phyloP scores from a whole-genome alignment of 1,284 basidiomycete species.

The Schizopora paradoxa region DNA sequence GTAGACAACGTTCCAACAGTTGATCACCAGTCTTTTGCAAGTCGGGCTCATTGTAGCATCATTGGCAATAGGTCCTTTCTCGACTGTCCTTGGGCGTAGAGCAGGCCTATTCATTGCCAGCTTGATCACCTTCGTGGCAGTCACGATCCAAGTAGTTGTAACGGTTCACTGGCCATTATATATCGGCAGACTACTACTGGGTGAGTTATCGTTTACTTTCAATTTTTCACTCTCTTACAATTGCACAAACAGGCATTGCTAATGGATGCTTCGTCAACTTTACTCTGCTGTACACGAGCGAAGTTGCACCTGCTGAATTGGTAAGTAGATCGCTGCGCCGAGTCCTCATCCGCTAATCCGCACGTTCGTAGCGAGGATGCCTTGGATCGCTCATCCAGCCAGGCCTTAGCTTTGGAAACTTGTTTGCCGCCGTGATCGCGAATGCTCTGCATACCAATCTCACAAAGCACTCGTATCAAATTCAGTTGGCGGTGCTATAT shows the following conservation, averaged over 20 bases:
- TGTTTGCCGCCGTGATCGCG: constrained; percentile 18
- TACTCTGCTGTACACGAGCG: constrained; percentile 19
- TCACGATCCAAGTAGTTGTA: constrained; percentile 19
- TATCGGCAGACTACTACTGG: constrained; percentile 18
- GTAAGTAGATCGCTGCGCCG: constrained; percentile 4
- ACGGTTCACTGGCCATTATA: constrained; percentile 19
- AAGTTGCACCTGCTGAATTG: constrained; percentile 13
- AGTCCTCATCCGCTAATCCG: neutral
- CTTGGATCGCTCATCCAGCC: constrained; percentile 18
- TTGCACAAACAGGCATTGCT: constrained; percentile 13
- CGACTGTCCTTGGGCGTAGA: constrained; percentile 14
- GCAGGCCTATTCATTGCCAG: constrained; percentile 15
- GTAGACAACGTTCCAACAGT: constrained; percentile 18
- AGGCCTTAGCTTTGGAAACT: constrained; percentile 14
- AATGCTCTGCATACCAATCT: constrained; percentile 19
- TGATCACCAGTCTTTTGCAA: constrained; percentile 20
- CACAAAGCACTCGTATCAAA: constrained; percentile 18
- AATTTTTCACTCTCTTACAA: neutral
- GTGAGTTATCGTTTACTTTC: too few relatives aligned
- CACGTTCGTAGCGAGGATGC: constrained; percentile 13
- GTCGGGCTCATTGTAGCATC: constrained; percentile 19
- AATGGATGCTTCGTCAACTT: constrained; percentile 20
- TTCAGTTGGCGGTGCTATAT: constrained; percentile 18
- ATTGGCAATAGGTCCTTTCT: constrained; percentile 16
- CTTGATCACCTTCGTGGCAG: constrained; percentile 12